phyloP scores from a whole-genome alignment of 176 grass and related monocot genomes.

The Lolium multiflorum region DNA sequence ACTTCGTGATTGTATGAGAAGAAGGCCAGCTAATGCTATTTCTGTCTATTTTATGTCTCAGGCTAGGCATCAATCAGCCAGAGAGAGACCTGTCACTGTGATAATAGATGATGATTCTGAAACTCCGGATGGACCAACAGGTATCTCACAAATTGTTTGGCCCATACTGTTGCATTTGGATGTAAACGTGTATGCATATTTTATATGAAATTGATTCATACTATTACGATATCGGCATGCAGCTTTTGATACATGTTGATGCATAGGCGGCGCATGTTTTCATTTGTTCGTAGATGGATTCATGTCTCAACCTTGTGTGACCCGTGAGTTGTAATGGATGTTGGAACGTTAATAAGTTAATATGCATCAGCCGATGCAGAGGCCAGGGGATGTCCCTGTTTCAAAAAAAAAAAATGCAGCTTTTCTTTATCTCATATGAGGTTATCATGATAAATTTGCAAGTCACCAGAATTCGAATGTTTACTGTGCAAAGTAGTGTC shows the following conservation, averaged over 20 bases:
- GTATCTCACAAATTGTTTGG: constrained; percentile 43
- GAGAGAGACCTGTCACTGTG: constrained; percentile 49
- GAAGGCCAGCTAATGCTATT: neutral
- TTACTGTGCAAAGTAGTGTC: neutral
- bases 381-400: too few relatives aligned
- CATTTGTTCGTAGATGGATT: too few relatives aligned
- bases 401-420: too few relatives aligned
- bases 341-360: too few relatives aligned
- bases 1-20: constrained; percentile 18
- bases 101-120: constrained; percentile 94
- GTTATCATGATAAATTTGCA: constrained; percentile 30
- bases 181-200: constrained; percentile 2
- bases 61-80: constrained; percentile 46
- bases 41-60: constrained; percentile 39
- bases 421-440: neutral
- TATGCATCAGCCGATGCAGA: too few relatives aligned
- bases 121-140: constrained; percentile 56
- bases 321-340: too few relatives aligned
- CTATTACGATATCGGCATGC: neutral
- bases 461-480: neutral
- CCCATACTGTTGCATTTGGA: constrained; percentile 5
- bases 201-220: constrained; percentile 8
- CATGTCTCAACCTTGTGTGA: too few relatives aligned
- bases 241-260: neutral
- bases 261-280: too few relatives aligned